phyloP scores from a whole-genome alignment of 2,329 filamentous ascomycete genomes.

The Aspergillus candidus region DNA sequence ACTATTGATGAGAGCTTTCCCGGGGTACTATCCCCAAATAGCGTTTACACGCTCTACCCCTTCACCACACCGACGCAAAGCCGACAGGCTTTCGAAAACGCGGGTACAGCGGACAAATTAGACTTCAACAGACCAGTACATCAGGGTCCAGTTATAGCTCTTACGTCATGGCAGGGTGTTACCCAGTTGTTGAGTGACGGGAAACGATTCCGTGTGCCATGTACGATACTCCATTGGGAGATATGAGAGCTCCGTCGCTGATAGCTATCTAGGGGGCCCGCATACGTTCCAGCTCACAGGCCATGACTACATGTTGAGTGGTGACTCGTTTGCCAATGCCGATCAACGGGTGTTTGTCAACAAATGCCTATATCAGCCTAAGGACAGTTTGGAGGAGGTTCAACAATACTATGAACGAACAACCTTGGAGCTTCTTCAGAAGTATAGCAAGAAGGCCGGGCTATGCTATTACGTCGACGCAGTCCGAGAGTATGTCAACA shows the following conservation, averaged over 20 bases:
- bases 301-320: conserved; percentile 5
- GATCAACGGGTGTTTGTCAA: conserved; percentile 1
- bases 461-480: conserved; percentile 3
- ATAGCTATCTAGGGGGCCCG: background rate
- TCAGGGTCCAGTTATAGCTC: background rate
- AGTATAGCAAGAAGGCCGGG: background rate
- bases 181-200: conserved; percentile 1
- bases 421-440: background rate
- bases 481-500: conserved; percentile 4
- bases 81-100: background rate
- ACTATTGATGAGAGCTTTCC: conserved; percentile 5
- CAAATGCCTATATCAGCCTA: conserved; percentile 1
- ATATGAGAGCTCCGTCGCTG: background rate
- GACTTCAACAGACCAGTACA: conserved; percentile 1
- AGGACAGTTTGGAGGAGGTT: conserved; percentile 1
- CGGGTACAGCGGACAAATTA: background rate
- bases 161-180: conserved; percentile 1
- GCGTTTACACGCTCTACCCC: conserved; percentile 6
- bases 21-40: conserved; percentile 4
- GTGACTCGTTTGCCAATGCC: background rate
- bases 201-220: conserved; percentile 2
- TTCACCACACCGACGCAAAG: conserved; percentile 2
- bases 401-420: background rate
- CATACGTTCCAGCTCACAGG: conserved; percentile 3
- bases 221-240: background rate